Evolutionary conservation across 1,139 yeast genomes (phyloP), one percentile per base, ranked within the genome.

Genomic region (Zygosaccharomyces sapae): DNA sequence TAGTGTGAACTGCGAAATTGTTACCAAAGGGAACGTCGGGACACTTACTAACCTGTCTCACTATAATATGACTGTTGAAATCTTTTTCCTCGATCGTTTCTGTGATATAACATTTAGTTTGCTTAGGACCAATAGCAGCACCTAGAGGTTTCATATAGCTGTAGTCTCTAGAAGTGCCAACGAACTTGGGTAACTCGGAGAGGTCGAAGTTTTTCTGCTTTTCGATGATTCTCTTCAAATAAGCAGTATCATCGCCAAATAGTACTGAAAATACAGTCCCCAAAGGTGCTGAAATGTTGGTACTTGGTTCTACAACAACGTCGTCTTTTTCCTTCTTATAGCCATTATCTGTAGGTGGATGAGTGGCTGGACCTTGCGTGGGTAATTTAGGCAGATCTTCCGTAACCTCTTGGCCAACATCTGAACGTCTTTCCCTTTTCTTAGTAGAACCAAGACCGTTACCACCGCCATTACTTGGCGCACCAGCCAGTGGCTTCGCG

Each of bases 21-120:
- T 77, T 79, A 4, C 99, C 99, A 49, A 89, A 84, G 1, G 99
- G 99, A 9, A 94, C 97, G 68, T 92, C 97, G 0, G 97, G 98
- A 0, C 96, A 86, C 20, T 74, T 74, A 0, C 96, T 86, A 0
- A 76, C 65, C 57, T 86, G 90, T 34, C 79, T 76, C 2, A 87
- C 83, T 33, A 77, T 70, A 36, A 84, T 75, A 50, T 69, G 72
- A 29, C 74, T 70, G 10, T 81, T 77, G 41, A 81, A 67, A 61
- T 87, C 87, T 67, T 74, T 79, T 41, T 76, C 74, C 49, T 83
- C 81, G 41, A 87, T 68, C 6, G 77, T 74, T 58, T 94, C 99
- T 1, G 81, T 81, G 47, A 88, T 80, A 12, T 76, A 62, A 70
- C 98, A 94, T 56, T 77, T 79, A 2, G 98, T 90, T 63, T 90